phyloP scores from a whole-genome alignment of 202 grass and related monocot species.

The Panicum virgatum region DNA sequence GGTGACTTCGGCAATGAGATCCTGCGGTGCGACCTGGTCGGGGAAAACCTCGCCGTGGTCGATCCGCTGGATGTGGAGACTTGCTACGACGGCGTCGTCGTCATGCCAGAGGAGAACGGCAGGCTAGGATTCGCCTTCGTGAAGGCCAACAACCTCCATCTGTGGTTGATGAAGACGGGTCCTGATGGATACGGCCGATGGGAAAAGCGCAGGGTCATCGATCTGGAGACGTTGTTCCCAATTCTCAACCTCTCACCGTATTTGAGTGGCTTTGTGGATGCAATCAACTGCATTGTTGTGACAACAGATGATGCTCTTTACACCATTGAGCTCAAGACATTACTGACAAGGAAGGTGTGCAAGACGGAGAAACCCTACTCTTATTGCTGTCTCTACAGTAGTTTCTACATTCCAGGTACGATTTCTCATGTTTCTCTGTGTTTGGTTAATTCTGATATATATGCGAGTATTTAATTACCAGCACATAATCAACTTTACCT shows the following conservation, averaged over 20 bases:
- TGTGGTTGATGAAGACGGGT: background rate
- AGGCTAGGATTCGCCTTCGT: background rate
- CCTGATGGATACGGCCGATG: background rate
- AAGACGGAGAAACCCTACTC: background rate
- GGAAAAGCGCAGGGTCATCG: background rate
- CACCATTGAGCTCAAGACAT: background rate
- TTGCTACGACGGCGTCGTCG: background rate
- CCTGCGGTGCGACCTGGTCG: background rate
- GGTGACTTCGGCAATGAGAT: background rate
- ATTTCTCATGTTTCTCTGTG: background rate
- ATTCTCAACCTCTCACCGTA: background rate
- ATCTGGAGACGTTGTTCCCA: background rate
- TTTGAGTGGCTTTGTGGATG: background rate
- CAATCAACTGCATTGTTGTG: background rate
- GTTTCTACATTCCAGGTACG: background rate
- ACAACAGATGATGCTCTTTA: background rate
- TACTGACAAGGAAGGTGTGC: background rate
- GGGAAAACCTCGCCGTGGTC: background rate
- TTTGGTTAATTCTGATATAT: background rate
- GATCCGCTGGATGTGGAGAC: background rate
- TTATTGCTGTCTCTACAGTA: background rate
- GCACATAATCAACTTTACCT: no score
- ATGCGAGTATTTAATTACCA: no score
- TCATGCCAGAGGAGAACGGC: background rate
- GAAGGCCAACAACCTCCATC: background rate